Base-by-base conservation (phyloP, 192 early-diverging fungal species). In the Backusella morwellensis region DNA sequence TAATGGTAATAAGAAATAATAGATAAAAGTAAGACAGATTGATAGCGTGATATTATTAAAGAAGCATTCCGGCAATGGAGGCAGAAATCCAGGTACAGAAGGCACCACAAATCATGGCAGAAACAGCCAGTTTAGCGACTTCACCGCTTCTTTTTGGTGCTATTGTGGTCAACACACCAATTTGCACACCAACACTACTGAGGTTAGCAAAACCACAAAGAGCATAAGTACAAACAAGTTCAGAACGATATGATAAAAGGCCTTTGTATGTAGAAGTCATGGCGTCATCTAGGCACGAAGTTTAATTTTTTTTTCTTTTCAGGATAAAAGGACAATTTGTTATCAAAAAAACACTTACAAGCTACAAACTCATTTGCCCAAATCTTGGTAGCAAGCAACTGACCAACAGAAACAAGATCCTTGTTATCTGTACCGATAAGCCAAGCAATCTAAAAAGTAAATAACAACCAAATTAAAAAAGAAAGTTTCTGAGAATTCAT, bases 201-300 rank as follows among this genome's bases (percentile, higher is more conserved):
- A 96, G 84, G 88, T 96, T 97, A 35, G 93, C 94, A 75, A 95
- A 97, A 12, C 93, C 93, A 72, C 95, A 96, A 70, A 94, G 88
- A 34, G 95, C 93, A 83, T 94, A 95, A 38, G 93, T 91, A 9
- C 86, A 79, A 41, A 93, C 88, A n/a, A 83, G 75, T 15, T 76
- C 66, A 2, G 84, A 85, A 69, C 92, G 91, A 26, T 52, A 35
- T 8, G 85, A 76, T 50, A 93, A 82, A 32, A 66, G 54, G 11
- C 78, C 79, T 66, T 74, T 79, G 23, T 86, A 75, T 9, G 47
- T 15, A 12, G 74, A 80, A 1, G 77, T 73, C 56, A 63, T 63
- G 12, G 56, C 56, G 9, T 63, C 26, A 63, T 63, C 56, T 63
- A 63, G 23, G 26, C 21, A 63, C 14, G 23, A 4, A 3, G 9